Conservation (phyloP, 768 basidiomycete species). For the Tricholoma matsutake region DNA sequence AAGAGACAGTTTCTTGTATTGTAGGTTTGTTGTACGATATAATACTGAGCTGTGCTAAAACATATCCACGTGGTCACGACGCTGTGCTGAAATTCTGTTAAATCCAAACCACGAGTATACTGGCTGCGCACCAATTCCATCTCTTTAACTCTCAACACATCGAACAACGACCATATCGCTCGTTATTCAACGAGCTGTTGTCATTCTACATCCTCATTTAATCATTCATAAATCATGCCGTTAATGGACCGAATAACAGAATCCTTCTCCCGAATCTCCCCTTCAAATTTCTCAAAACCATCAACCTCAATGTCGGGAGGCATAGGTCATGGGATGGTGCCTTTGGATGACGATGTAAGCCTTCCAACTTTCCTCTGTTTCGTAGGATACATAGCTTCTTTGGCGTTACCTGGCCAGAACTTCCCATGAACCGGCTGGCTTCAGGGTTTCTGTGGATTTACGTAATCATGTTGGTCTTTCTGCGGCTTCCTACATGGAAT, state of each 20-base stretch:
- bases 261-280: slow-evolving; percentile 43
- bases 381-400: background rate
- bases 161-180: background rate
- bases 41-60: too few species aligned
- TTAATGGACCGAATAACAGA: slow-evolving; percentile 57
- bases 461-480: slow-evolving; percentile 46
- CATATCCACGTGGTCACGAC: background rate
- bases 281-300: slow-evolving; percentile 38
- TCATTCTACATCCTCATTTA: background rate
- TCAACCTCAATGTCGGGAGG: slow-evolving; percentile 47
- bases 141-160: background rate
- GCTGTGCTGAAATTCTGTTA: background rate
- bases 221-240: slow-evolving; percentile 37
- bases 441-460: slow-evolving; percentile 26
- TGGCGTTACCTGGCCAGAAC: slow-evolving; percentile 3
- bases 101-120: background rate
- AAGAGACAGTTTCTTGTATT: background rate
- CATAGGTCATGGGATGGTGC: slow-evolving; percentile 59
- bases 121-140: background rate
- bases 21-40: too few species aligned
- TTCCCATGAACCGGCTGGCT: background rate
- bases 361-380: background rate
- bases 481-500: slow-evolving; percentile 26
- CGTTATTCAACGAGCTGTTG: background rate
- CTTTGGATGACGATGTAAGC: slow-evolving; percentile 74